These are phyloP conservation scores for Paecilomyces sp. DNA, from an alignment of 2,329 filamentous ascomycete species.

Conservation along the genomic window DNA sequence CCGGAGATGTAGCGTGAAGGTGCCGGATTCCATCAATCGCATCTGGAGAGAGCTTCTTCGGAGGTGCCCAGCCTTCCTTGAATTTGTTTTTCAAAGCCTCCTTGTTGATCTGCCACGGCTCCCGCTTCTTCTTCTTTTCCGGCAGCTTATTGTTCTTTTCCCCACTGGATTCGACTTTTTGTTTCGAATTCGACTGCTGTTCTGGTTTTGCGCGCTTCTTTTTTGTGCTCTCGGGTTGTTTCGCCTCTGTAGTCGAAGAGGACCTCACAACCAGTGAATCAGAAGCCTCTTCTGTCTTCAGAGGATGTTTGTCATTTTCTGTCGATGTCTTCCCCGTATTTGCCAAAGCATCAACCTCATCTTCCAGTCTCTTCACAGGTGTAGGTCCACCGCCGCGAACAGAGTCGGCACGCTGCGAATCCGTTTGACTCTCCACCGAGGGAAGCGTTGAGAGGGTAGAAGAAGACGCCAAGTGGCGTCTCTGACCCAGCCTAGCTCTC, in stretches of 20 bases:
- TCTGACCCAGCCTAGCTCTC: neutral
- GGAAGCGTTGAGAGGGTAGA: neutral
- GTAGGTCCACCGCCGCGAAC: neutral
- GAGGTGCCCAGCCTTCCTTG: constrained; percentile 67
- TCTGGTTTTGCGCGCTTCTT: neutral
- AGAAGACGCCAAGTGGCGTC: neutral
- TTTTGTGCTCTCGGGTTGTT: neutral
- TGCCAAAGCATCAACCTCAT: neutral
- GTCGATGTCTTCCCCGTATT: neutral
- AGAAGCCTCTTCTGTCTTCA: neutral
- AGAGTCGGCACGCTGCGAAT: neutral
- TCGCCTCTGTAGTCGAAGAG: neutral
- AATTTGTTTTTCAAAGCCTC: constrained; percentile 69
- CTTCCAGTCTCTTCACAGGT: neutral
- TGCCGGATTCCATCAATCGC: constrained; percentile 83
- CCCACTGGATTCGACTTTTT: neutral
- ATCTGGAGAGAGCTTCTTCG: constrained; percentile 84
- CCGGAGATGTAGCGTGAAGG: constrained; percentile 69
- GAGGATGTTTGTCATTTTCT: neutral
- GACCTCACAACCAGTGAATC: neutral
- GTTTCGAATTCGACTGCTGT: neutral
- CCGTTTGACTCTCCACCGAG: neutral
- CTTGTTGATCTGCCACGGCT: constrained; percentile 71
- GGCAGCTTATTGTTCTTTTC: neutral
- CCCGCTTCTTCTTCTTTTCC: constrained; percentile 26